A percentile compares a stretch with the other conserved stretches of the same genome.
Evolutionary conservation across 148 eudicot species (phyloP).

Genomic region (Vaccinium vitisidaea): DNA sequence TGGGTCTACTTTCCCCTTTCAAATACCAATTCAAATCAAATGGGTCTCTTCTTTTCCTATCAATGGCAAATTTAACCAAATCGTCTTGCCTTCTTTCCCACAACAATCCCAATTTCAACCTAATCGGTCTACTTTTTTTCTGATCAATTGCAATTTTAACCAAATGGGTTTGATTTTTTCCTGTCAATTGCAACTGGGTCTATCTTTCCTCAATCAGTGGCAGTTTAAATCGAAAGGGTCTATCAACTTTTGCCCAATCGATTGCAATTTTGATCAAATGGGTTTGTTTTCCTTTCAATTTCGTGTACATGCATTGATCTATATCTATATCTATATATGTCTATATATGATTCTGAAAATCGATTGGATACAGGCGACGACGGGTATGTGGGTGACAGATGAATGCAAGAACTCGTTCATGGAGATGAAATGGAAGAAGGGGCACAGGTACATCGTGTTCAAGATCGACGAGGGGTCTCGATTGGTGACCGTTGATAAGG

Average conservation of each 20-base stretch:
- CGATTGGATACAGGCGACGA: conserved; percentile 53
- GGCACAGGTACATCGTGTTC: conserved; percentile 78
- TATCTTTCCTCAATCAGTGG: background rate
- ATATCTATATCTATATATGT: background rate
- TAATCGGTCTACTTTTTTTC: background rate
- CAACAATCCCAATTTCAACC: background rate
- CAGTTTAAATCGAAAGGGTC: background rate
- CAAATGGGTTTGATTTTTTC: background rate
- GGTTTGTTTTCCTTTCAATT: background rate
- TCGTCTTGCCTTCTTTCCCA: too few species aligned
- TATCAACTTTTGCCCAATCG: background rate
- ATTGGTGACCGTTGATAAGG: conserved; percentile 74
- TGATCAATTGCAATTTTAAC: background rate
- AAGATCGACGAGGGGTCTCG: conserved; percentile 82
- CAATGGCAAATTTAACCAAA: background rate
- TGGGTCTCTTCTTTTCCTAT: background rate
- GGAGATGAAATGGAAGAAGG: conserved; percentile 99
- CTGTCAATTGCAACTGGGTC: background rate
- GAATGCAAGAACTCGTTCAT: conserved; percentile 94
- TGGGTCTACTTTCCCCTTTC: background rate
- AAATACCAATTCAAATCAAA: background rate
- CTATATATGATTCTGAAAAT: background rate
- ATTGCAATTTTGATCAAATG: background rate
- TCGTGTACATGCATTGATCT: background rate
- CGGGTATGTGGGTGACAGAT: conserved; percentile 84